These are phyloP conservation scores for Extremus antarcticus DNA, from an alignment of 495 filamentous ascomycete species.

Conservation along the genomic window DNA sequence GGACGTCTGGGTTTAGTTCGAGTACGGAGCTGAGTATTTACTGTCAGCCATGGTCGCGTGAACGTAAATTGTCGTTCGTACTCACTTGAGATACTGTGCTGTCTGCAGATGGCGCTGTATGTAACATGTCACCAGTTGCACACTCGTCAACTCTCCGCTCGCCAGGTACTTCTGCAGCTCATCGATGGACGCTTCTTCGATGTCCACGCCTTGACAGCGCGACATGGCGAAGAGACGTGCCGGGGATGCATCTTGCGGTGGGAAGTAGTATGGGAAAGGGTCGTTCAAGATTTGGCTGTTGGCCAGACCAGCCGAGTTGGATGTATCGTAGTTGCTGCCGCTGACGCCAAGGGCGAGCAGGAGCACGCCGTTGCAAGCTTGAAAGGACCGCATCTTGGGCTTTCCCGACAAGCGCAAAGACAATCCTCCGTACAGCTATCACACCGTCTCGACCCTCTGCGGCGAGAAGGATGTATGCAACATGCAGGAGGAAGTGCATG, in stretches of 20 bases:
- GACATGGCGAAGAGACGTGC: conserved; percentile 47
- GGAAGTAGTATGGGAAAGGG: conserved; percentile 33
- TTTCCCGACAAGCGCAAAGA: too few species aligned
- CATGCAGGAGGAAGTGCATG: too few species aligned
- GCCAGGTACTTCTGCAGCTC: conserved; percentile 38
- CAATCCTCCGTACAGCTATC: too few species aligned
- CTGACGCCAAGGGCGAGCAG: background rate
- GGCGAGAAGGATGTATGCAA: too few species aligned
- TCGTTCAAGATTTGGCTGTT: conserved; percentile 5
- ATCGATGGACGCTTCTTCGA: conserved; percentile 55
- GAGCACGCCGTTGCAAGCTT: too few species aligned
- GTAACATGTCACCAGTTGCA: conserved; percentile 43
- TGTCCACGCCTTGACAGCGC: conserved; percentile 44
- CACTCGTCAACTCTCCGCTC: conserved; percentile 36
- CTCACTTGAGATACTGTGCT: conserved; percentile 49
- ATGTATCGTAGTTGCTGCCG: background rate
- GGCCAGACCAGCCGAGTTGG: background rate
- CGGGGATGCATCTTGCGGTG: conserved; percentile 26
- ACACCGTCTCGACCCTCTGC: too few species aligned
- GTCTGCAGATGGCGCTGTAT: conserved; percentile 43
- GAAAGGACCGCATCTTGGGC: background rate
- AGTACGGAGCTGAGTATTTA: background rate
- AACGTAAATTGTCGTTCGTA: background rate
- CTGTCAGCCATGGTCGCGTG: background rate
- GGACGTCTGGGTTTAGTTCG: conserved; percentile 51